phyloP scores from a whole-genome alignment of 257 asterid species.

The Solanum commersonii region DNA sequence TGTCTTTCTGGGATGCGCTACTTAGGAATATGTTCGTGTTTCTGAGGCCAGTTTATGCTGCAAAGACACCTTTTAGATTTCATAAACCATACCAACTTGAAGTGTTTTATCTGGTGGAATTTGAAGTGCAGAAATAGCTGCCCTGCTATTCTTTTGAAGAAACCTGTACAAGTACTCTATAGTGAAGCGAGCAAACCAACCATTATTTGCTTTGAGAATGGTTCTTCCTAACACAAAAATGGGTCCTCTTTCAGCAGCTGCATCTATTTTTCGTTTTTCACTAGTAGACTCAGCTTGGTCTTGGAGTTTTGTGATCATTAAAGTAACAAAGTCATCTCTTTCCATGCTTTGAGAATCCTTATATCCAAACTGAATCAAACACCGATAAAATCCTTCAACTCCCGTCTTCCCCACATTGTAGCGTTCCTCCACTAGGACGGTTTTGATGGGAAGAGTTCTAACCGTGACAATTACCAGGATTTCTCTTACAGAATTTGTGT shows the following conservation, averaged over 20 bases:
- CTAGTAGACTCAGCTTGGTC: slow-evolving; percentile 7
- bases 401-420: slow-evolving; percentile 36
- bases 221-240: slow-evolving; percentile 42
- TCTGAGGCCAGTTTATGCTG: not conserved
- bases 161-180: slow-evolving; percentile 51
- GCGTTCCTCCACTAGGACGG: slow-evolving; percentile 31
- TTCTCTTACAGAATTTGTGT: slow-evolving; percentile 39
- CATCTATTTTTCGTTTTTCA: slow-evolving; percentile 22
- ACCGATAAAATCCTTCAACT: slow-evolving; percentile 38
- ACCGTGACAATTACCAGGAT: slow-evolving; percentile 46
- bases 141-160: slow-evolving; percentile 52
- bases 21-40: too few relatives aligned
- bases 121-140: slow-evolving; percentile 28
- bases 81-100: slow-evolving; percentile 60
- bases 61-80: slow-evolving; percentile 10
- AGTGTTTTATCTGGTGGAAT: slow-evolving; percentile 42
- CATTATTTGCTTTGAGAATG: slow-evolving; percentile 29
- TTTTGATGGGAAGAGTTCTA: slow-evolving; percentile 36
- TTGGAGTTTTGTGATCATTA: slow-evolving; percentile 14
- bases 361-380: slow-evolving; percentile 53
- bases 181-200: slow-evolving; percentile 25
- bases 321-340: slow-evolving; percentile 28
- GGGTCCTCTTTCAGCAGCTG: slow-evolving; percentile 20
- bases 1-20: too few relatives aligned
- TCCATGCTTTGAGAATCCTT: slow-evolving; percentile 34